Conservation (phyloP, 2,329 filamentous ascomycete species). For the Stagonosporopsis rhizophila region DNA sequence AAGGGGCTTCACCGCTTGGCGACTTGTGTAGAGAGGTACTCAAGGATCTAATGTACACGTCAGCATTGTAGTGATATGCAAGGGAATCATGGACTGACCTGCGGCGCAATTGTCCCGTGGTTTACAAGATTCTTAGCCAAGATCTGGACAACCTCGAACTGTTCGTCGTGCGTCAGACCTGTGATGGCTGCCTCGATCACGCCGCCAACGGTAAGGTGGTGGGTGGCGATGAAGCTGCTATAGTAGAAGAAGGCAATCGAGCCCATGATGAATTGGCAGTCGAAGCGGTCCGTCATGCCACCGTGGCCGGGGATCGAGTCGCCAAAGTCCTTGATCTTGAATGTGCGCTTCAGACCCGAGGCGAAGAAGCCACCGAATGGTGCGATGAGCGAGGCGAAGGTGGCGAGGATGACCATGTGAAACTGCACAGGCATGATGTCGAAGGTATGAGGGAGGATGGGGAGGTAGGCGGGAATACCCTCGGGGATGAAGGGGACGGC, state of each 20-base stretch:
- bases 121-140: conserved; percentile 70
- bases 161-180: conserved; percentile 85
- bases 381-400: conserved; percentile 94
- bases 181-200: conserved; percentile 93
- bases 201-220: conserved; percentile 83
- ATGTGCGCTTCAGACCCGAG: conserved; percentile 94
- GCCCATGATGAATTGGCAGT: conserved; percentile 99
- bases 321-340: conserved; percentile 99
- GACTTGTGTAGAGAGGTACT: conserved; percentile 9
- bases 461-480: conserved; percentile 48
- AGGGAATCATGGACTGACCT: too few species aligned
- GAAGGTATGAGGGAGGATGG: conserved; percentile 73
- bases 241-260: conserved; percentile 99
- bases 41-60: conserved; percentile 8
- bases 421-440: conserved; percentile 88
- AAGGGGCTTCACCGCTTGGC: not conserved
- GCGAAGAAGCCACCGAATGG: conserved; percentile 99
- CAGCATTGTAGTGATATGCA: not conserved
- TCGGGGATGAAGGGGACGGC: conserved; percentile 61
- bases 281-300: conserved; percentile 98
- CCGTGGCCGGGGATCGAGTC: conserved; percentile 97
- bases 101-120: conserved; percentile 64
- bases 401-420: conserved; percentile 87
- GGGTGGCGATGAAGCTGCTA: conserved; percentile 91
- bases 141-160: conserved; percentile 76